These are phyloP conservation scores for Entomortierella chlamydospora DNA, from an alignment of 192 early-diverging fungal species.

Conservation along the genomic window DNA sequence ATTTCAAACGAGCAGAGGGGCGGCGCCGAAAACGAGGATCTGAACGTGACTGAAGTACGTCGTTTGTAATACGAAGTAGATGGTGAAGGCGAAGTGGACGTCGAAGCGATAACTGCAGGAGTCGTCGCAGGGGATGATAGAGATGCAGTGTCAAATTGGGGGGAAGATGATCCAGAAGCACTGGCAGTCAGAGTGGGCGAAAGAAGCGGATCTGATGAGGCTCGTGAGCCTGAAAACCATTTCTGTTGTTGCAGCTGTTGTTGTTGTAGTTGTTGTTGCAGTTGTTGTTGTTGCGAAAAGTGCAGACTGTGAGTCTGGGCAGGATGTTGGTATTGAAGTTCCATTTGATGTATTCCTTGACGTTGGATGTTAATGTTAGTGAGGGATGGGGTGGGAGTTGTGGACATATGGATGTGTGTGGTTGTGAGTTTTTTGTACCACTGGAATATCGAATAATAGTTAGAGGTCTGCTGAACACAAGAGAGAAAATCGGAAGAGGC, in stretches of 20 bases:
- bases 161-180: background rate
- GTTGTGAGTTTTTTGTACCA: too few relatives aligned
- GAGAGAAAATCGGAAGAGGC: too few relatives aligned
- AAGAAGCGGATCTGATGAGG: background rate
- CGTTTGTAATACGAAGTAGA: slow-evolving; percentile 4
- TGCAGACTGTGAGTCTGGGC: background rate
- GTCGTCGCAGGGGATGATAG: background rate
- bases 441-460: too few relatives aligned
- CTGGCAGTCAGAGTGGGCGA: slow-evolving; percentile 6
- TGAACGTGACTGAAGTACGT: slow-evolving; percentile 25
- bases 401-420: too few relatives aligned
- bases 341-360: background rate
- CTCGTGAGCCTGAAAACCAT: background rate
- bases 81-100: background rate
- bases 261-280: slow-evolving; percentile 8
- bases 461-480: too few relatives aligned
- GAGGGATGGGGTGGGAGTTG: background rate
- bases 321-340: background rate
- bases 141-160: background rate
- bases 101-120: background rate
- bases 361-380: background rate
- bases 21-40: slow-evolving; percentile 19
- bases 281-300: slow-evolving; percentile 8
- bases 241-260: slow-evolving; percentile 18
- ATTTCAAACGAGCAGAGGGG: slow-evolving; percentile 18